Base-by-base conservation (phyloP, 208 protist species). In the Novymonas esmeraldas region DNA sequence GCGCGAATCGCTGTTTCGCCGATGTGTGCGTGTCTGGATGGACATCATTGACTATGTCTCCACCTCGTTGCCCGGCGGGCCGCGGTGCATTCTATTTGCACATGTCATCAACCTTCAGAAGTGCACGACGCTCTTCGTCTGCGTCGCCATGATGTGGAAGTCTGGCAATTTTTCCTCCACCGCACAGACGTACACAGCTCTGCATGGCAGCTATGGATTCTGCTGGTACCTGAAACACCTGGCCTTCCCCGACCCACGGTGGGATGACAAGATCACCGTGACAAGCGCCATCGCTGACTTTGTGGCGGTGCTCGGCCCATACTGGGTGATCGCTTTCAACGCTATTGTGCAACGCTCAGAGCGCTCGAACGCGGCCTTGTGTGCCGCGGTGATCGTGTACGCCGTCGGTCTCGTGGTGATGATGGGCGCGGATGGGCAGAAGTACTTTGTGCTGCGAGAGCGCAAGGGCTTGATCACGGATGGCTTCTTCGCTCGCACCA, bases 81-180 rank as follows among this genome's bases (percentile, higher is more conserved):
- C 85, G 20, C 69, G 74, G 33, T 73, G 73, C 41, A 57, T 96
- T 45, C 89, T 89, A 60, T 69, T 89, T 36, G 60, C 83, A 7
- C 76, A 94, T 66, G 79, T 96, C 36, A 79, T 96, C 59, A 94
- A 94, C 55, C 76, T 91, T 59, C 89, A 93, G 55, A 96, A 96
- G 45, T 84, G 91, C 58, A 65, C 49, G 13, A 93, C 89, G 14
- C 64, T 90, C 6, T 69, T 92, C 18, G 6, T 93, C 26, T 93
- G 85, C 62, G 42, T 90, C 11, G 64, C 54, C 16, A 81, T 92
- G 79, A 94, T 96, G 89, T 46, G 49, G 34, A 81, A 82, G 60
- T 76, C 75, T 3, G 66, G 75, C 22, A 96, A 94, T 77, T 87
- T 79, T 31, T 85, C 85, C 2, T 55, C 84, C n/a, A 96, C 91